phyloP scores from a whole-genome alignment of 148 eudicot genomes.

The Chenopodium berlandieri region DNA sequence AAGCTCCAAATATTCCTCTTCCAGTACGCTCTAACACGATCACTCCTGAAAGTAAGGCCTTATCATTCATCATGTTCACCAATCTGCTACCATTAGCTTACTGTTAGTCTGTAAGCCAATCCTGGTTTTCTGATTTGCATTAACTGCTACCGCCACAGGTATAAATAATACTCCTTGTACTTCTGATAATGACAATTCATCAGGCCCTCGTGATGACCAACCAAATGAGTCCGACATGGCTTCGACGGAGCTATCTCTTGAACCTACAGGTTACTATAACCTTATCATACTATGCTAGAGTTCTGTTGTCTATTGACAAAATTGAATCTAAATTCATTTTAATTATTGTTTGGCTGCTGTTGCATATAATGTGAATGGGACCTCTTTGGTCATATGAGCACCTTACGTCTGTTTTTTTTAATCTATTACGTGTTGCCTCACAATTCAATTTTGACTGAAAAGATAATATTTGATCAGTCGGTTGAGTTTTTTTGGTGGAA shows the following conservation, averaged over 20 bases:
- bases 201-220: conserved; percentile 33
- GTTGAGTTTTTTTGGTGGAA: background rate
- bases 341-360: background rate
- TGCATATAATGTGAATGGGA: background rate
- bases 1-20: conserved; percentile 37
- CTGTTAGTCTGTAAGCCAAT: background rate
- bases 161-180: conserved; percentile 31
- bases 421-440: background rate
- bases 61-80: background rate
- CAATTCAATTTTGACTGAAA: background rate
- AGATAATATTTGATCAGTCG: background rate
- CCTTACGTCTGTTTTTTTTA: background rate
- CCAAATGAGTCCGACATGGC: conserved; percentile 17
- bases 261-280: conserved; percentile 46
- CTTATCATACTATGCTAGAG: conserved; percentile 30
- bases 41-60: conserved; percentile 61
- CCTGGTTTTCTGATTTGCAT: background rate
- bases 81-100: conserved; percentile 12
- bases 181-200: conserved; percentile 30
- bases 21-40: conserved; percentile 37
- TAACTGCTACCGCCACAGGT: conserved; percentile 30
- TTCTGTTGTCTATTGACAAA: background rate
- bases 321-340: background rate
- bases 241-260: conserved; percentile 54
- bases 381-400: background rate